These are phyloP conservation scores for Aspergillus oerlinghausenensis DNA, from an alignment of 2,329 filamentous ascomycete species.

Conservation along the genomic window DNA sequence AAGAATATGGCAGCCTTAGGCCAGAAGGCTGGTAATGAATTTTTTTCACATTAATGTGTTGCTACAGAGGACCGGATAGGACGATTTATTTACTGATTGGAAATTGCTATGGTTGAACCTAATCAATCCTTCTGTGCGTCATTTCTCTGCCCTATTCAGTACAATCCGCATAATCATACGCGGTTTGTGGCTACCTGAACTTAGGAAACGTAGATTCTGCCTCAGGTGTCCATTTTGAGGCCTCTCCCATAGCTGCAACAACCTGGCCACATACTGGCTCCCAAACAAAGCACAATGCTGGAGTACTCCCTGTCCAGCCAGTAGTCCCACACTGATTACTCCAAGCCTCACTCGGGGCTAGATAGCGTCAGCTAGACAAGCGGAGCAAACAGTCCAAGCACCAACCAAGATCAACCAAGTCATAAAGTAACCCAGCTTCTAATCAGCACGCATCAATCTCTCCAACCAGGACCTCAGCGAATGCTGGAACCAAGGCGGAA, in stretches of 20 bases:
- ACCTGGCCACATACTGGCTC: too few relatives aligned
- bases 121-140: too few relatives aligned
- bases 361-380: neutral
- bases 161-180: too few relatives aligned
- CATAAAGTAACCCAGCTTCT: neutral
- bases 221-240: neutral
- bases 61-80: neutral
- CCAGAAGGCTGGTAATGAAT: neutral
- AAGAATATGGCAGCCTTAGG: neutral
- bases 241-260: too few relatives aligned
- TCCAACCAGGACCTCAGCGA: conserved; percentile 42
- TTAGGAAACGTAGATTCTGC: neutral
- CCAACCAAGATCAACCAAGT: neutral
- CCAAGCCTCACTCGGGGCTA: too few relatives aligned
- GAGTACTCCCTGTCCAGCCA: too few relatives aligned
- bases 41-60: neutral
- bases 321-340: too few relatives aligned
- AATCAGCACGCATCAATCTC: conserved; percentile 21
- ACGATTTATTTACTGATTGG: too few relatives aligned
- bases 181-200: too few relatives aligned
- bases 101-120: too few relatives aligned
- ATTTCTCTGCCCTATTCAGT: too few relatives aligned
- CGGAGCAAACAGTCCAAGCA: neutral
- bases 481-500: conserved; percentile 62
- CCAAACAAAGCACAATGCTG: too few relatives aligned